A percentile compares a stretch with the other conserved stretches of the same genome.
Conservation (phyloP, 306 rosid species). For the Vigna trinervia region DNA sequence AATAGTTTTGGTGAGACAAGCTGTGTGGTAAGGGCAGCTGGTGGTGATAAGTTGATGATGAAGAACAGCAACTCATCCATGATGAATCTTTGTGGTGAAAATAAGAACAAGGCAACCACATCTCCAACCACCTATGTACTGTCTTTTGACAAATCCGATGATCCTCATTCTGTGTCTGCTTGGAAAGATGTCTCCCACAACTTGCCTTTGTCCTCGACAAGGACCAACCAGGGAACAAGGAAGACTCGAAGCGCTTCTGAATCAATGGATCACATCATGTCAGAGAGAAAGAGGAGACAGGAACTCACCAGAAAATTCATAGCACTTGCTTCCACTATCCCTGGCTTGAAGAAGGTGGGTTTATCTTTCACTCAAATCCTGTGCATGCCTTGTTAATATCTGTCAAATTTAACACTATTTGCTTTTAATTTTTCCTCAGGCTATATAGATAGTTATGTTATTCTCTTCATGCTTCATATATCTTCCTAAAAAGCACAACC, state of each 20-base stretch:
- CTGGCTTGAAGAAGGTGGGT: conserved; percentile 44
- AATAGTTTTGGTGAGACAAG: not conserved
- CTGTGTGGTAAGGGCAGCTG: too few species aligned
- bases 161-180: not conserved
- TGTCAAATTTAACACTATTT: not conserved
- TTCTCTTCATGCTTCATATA: too few species aligned
- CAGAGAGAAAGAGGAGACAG: conserved; percentile 42
- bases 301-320: conserved; percentile 45
- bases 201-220: not conserved
- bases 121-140: conserved; percentile 25
- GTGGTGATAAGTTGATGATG: not conserved
- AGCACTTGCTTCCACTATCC: conserved; percentile 45
- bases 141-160: conserved; percentile 42
- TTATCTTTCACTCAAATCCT: not conserved
- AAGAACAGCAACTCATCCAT: not conserved
- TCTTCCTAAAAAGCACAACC: too few species aligned
- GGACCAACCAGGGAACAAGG: conserved; percentile 17
- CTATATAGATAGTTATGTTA: too few species aligned
- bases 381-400: not conserved
- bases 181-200: too few species aligned
- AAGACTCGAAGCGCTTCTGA: conserved; percentile 33
- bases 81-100: not conserved
- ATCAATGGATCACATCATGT: conserved; percentile 36
- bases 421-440: not conserved
- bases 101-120: not conserved